These are phyloP conservation scores for Pseudocercospora pini-densiflorae DNA, from an alignment of 2,329 filamentous ascomycete species.

Conservation along the genomic window DNA sequence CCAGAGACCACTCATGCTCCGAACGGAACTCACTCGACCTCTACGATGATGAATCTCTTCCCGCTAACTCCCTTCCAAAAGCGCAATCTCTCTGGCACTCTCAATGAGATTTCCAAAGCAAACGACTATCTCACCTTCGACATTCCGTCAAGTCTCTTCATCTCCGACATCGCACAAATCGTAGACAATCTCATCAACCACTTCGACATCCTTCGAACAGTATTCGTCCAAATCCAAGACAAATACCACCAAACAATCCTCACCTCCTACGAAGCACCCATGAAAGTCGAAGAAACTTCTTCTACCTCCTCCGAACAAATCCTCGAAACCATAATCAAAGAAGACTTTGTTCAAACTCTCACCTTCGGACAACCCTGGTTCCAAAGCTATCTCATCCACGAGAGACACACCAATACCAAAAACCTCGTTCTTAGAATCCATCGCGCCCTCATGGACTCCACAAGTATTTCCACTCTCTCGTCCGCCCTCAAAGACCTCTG, in stretches of 20 bases:
- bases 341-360: background rate
- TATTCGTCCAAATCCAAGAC: slow-evolving; percentile 13
- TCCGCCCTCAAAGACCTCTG: slow-evolving; percentile 9
- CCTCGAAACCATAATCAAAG: slow-evolving; percentile 2
- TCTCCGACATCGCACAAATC: slow-evolving; percentile 1
- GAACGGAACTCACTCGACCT: background rate
- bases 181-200: slow-evolving; percentile 15
- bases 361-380: background rate
- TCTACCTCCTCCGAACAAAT: background rate
- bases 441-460: slow-evolving; percentile 11
- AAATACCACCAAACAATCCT: slow-evolving; percentile 6
- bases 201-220: slow-evolving; percentile 19
- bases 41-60: slow-evolving; percentile 7
- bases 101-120: background rate
- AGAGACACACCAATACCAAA: background rate
- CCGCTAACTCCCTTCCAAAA: slow-evolving; percentile 12
- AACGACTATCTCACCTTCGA: slow-evolving; percentile 19
- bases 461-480: slow-evolving; percentile 5
- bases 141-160: slow-evolving; percentile 6
- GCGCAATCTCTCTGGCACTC: background rate
- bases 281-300: slow-evolving; percentile 13
- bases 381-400: slow-evolving; percentile 14
- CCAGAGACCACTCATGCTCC: background rate
- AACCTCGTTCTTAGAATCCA: slow-evolving; percentile 11
- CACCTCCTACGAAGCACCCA: slow-evolving; percentile 8